These are phyloP conservation scores for Clitoria ternatea DNA, from an alignment of 306 rosid genomes.

Conservation along the genomic window DNA sequence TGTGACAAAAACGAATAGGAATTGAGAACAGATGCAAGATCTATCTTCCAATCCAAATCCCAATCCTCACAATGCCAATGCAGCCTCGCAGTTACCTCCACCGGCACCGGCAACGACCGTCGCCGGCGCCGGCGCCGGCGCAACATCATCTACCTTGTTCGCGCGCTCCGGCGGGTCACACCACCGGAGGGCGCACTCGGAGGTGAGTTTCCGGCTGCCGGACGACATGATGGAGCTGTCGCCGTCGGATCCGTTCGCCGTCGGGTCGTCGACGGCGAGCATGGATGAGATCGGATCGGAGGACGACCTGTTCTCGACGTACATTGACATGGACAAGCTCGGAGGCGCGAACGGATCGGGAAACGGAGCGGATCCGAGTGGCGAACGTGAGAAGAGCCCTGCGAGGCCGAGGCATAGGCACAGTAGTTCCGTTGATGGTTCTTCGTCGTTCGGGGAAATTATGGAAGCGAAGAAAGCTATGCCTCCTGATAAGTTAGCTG, in stretches of 20 bases:
- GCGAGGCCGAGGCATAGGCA: slow-evolving; percentile 61
- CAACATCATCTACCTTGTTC: not conserved
- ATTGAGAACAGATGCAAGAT: slow-evolving; percentile 56
- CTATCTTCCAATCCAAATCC: slow-evolving; percentile 28
- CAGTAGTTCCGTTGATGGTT: slow-evolving; percentile 69
- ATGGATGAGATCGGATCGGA: slow-evolving; percentile 85
- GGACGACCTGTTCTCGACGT: slow-evolving; percentile 82
- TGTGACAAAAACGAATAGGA: slow-evolving; percentile 22
- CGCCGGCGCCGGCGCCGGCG: slow-evolving; percentile 15
- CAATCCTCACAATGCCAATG: slow-evolving; percentile 28
- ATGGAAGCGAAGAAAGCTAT: slow-evolving; percentile 98
- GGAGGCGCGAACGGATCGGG: slow-evolving; percentile 35
- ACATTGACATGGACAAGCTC: slow-evolving; percentile 82
- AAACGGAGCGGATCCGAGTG: slow-evolving; percentile 44
- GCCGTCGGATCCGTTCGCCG: slow-evolving; percentile 63
- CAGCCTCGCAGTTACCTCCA: slow-evolving; percentile 24
- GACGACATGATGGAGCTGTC: slow-evolving; percentile 75
- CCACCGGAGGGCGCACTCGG: slow-evolving; percentile 81
- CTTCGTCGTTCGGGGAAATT: slow-evolving; percentile 63
- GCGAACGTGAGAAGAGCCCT: slow-evolving; percentile 36
- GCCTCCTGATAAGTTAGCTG: slow-evolving; percentile 98
- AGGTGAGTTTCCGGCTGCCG: slow-evolving; percentile 61
- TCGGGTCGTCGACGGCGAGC: slow-evolving; percentile 72
- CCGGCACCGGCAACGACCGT: slow-evolving; percentile 18
- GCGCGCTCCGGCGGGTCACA: slow-evolving; percentile 15